Evolutionary conservation across 140 eudicot species (phyloP).

Genomic region (Stevia rebaudiana): DNA sequence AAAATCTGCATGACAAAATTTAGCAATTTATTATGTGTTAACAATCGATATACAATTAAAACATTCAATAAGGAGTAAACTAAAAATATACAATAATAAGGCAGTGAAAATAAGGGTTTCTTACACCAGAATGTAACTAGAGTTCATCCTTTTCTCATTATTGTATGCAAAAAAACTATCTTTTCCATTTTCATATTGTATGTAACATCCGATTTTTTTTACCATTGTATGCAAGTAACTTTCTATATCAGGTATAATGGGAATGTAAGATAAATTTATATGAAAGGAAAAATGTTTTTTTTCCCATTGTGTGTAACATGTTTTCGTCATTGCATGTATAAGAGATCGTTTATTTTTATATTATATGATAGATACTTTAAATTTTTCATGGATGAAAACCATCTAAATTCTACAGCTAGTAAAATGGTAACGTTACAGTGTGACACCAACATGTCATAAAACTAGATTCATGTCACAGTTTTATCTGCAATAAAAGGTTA

Average conservation of each 20-base stretch:
- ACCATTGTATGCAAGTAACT: neutral
- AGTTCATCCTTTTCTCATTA: neutral
- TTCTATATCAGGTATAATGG: neutral
- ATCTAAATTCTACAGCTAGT: no score
- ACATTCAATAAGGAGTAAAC: neutral
- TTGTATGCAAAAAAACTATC: neutral
- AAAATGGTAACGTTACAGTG: neutral
- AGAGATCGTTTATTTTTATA: no score
- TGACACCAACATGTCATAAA: neutral
- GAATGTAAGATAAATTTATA: neutral
- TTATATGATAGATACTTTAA: no score
- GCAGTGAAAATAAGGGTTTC: neutral
- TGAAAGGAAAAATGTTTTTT: no score
- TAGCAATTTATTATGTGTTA: constrained; percentile 5
- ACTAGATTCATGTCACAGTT: neutral
- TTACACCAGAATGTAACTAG: neutral
- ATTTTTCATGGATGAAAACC: no score
- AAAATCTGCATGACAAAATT: constrained; percentile 53
- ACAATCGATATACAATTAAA: neutral
- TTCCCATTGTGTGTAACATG: no score
- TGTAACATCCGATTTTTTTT: neutral
- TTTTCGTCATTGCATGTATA: no score
- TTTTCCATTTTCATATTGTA: no score
- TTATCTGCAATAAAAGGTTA: neutral
- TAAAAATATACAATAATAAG: neutral